Conservation (phyloP, 805 yeast genomes). For the Vanderwaltozyma yarrowii region DNA sequence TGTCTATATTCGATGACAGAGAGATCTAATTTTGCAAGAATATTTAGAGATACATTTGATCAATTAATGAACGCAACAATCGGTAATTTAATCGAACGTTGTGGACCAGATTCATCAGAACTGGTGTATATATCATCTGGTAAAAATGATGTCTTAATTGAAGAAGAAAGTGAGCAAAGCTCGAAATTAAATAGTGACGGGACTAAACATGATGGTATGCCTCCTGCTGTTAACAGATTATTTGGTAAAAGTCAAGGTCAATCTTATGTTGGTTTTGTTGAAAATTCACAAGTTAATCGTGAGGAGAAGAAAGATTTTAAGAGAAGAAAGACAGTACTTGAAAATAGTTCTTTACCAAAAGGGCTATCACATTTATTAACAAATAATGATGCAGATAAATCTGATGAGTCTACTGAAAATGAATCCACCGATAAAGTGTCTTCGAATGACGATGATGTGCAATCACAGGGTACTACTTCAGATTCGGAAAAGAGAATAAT, state of each 20-base stretch:
- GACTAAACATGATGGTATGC: conserved; percentile 37
- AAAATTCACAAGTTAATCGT: conserved; percentile 29
- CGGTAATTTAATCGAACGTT: conserved; percentile 48
- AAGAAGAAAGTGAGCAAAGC: conserved; percentile 3
- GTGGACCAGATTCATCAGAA: conserved; percentile 54
- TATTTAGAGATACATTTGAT: conserved; percentile 58
- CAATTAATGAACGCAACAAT: conserved; percentile 55
- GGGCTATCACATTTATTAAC: conserved; percentile 41
- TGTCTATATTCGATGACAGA: conserved; percentile 61
- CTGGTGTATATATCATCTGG: conserved; percentile 31
- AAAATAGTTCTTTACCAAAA: conserved; percentile 43
- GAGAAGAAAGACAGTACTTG: conserved; percentile 40
- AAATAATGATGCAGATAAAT: conserved; percentile 18
- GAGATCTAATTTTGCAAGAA: conserved; percentile 49
- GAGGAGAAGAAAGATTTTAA: conserved; percentile 41
- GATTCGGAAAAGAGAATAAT: background rate
- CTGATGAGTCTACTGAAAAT: conserved; percentile 1
- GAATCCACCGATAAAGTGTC: conserved; percentile 1
- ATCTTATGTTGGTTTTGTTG: conserved; percentile 29
- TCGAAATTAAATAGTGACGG: conserved; percentile 1
- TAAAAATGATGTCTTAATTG: conserved; percentile 1
- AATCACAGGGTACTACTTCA: background rate
- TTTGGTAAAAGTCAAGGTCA: conserved; percentile 25
- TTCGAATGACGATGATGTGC: background rate
- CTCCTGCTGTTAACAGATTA: conserved; percentile 47